Evolutionary conservation across 2,329 filamentous ascomycete species (phyloP), one percentile per base, ranked within the genome.

Genomic region (Paradendryphiella salina): DNA sequence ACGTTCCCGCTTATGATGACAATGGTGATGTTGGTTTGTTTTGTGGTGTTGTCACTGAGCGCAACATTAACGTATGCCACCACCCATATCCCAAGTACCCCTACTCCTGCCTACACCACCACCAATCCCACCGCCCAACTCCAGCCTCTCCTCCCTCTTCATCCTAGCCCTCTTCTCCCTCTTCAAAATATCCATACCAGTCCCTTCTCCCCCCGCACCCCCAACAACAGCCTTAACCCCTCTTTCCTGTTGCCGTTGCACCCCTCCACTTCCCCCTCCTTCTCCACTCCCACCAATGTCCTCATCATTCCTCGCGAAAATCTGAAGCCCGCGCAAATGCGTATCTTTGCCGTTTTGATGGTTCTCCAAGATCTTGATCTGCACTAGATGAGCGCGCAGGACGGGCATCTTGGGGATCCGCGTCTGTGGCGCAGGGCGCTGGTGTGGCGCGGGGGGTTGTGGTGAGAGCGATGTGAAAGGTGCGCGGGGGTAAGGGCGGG

Each of bases 311-410:
- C 70, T 62, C 3, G 83, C 81, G 66, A 86, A 99, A 8, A 97
- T 87, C 76, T 96, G 95, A 72, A 99, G 82, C 1, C 91, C 93
- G 13, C 94, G 83, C 18, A 99, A 82, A 78, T 99, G 94, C n/a
- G 94, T 99, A 71, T 99, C 94, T 73, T 99, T 99, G 58, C 94
- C 94, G 72, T 99, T 99, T 75, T 99, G 94, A 72, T 99, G 94
- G 69, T 99, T 99, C 76, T 97, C 94, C 43, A 93, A 82, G 40
- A 99, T 87, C 60, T 89, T 86, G 66, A 97, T 86, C 73, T 97
- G 92, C 21, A 99, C 81, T 23, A 97, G 84, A 76, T 93, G 96
- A 13, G 89, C 91, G 53, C 92, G 85, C 14, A 97, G 82, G 1
- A 92, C 88, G 63, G 78, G 78, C 86, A 88, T 33, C 82, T 87